These are phyloP conservation scores for Phaeoacremonium minimum DNA, from an alignment of 2,329 filamentous ascomycete genomes.

Conservation along the genomic window DNA sequence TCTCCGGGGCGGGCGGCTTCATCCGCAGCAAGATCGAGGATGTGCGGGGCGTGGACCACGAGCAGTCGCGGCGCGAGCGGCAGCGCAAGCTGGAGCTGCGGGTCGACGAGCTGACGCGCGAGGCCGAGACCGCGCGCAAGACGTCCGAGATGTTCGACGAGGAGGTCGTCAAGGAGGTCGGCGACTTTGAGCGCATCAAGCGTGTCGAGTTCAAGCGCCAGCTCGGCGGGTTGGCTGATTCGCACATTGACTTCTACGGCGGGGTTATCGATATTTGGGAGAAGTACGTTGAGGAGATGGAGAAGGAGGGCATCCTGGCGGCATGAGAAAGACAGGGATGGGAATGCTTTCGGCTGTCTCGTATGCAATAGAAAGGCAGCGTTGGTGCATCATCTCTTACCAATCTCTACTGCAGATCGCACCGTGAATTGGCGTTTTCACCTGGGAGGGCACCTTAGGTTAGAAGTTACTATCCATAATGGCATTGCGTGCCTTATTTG, in stretches of 20 bases:
- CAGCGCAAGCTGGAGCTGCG: constrained; percentile 86
- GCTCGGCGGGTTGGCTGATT: constrained; percentile 75
- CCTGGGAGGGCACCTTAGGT: too few species aligned
- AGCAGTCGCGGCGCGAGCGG: constrained; percentile 81
- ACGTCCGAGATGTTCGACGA: constrained; percentile 93
- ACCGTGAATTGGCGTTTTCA: too few species aligned
- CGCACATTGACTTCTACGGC: constrained; percentile 83
- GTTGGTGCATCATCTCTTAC: too few species aligned
- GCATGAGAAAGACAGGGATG: constrained; percentile 3
- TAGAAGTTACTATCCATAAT: too few species aligned
- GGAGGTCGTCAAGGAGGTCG: constrained; percentile 88
- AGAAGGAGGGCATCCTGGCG: constrained; percentile 51
- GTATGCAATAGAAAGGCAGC: too few species aligned
- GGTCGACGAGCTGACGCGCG: constrained; percentile 84
- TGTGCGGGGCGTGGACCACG: constrained; percentile 93
- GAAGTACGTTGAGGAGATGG: constrained; percentile 82
- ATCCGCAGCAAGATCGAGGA: constrained; percentile 94
- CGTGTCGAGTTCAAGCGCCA: constrained; percentile 86
- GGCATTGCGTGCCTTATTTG: too few species aligned
- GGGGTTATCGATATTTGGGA: constrained; percentile 82
- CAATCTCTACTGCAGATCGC: too few species aligned
- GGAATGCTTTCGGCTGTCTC: too few species aligned
- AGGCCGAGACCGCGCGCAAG: constrained; percentile 83
- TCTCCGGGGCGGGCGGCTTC: constrained; percentile 79
- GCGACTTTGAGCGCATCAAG: constrained; percentile 96